phyloP scores from a whole-genome alignment of 1,139 yeast genomes.

The Candida tetrigidarum region DNA sequence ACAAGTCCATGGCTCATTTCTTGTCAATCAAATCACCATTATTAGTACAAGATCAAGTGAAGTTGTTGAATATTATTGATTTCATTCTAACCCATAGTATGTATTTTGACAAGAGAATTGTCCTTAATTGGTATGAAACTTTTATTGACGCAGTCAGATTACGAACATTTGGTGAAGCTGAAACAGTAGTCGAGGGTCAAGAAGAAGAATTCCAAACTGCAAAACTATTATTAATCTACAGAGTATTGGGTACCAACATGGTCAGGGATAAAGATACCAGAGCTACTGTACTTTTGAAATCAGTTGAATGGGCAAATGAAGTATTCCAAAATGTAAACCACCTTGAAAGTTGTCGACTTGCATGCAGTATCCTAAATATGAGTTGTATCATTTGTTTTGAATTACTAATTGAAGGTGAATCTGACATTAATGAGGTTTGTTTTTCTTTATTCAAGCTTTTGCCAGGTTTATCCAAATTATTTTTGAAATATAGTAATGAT shows the following conservation, averaged over 20 bases:
- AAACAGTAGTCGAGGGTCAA: conserved; percentile 30
- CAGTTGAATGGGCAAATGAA: conserved; percentile 68
- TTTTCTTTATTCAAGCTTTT: conserved; percentile 54
- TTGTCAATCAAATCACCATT: conserved; percentile 49
- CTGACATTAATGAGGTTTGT: conserved; percentile 33
- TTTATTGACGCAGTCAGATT: conserved; percentile 57
- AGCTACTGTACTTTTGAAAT: conserved; percentile 49
- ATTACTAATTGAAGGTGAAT: conserved; percentile 27
- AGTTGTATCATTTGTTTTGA: conserved; percentile 43
- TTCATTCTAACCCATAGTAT: conserved; percentile 49
- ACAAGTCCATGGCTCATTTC: conserved; percentile 49
- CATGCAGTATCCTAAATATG: conserved; percentile 59
- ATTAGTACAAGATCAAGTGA: conserved; percentile 61
- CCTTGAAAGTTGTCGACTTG: conserved; percentile 62
- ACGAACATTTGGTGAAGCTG: conserved; percentile 55
- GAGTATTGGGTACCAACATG: conserved; percentile 55
- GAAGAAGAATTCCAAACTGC: conserved; percentile 60
- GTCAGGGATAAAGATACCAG: conserved; percentile 41
- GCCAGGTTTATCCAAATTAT: conserved; percentile 55
- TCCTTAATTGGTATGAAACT: conserved; percentile 41
- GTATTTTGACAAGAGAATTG: conserved; percentile 40
- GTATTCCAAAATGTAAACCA: conserved; percentile 58
- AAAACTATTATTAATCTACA: conserved; percentile 61
- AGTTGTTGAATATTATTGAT: conserved; percentile 61
- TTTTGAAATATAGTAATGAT: conserved; percentile 56